Base-by-base conservation (phyloP, 331 rosid genomes). In the Malus hybrid region DNA sequence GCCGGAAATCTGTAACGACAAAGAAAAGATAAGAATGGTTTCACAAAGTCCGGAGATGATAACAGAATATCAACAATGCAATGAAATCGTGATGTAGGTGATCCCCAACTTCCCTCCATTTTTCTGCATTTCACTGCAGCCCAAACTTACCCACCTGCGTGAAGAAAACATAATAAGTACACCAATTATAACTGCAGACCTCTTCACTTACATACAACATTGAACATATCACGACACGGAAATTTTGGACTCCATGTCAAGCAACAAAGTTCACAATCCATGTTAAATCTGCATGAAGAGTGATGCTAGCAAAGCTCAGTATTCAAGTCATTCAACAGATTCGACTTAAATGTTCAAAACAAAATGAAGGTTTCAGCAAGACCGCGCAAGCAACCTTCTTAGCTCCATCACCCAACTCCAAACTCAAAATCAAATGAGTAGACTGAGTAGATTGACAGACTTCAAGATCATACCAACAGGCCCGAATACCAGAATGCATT, bases 121-220 rank as follows among this genome's bases (percentile, higher is more conserved):
- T 76, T 76, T 63, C 32, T 62, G 79, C 77, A 75, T 57, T 75
- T 73, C 80, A 34, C 83, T 74, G 80, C 83, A 29, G 67, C 39
- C 57, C 42, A 60, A 50, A 55, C 59, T 77, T 72, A 71, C 65
- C 70, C 81, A 77, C 91, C 89, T 84, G 90, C 83, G 67, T 29
- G 50, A 71, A 8, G 42, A 27, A 85, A 61, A 19, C 61, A 12
- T 12, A 19, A 16, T 39, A 46, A 6, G 29, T 29, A 12, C 22
- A 46, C 48, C 70, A 62, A 3, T 19, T 61, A 15, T 27, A 73
- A 16, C 59, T 1, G 28, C 10, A 14, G 24, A 71, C 8, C 22
- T 62, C 54, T 67, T 15, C 67, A 7, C 1, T 60, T 10, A 59
- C 5, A 19, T 15, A 13, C 11, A 7, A n/a, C 7, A 72, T 15